These are phyloP conservation scores for Psilocybe subaeruginosa DNA, from an alignment of 768 basidiomycete species.

Conservation along the genomic window DNA sequence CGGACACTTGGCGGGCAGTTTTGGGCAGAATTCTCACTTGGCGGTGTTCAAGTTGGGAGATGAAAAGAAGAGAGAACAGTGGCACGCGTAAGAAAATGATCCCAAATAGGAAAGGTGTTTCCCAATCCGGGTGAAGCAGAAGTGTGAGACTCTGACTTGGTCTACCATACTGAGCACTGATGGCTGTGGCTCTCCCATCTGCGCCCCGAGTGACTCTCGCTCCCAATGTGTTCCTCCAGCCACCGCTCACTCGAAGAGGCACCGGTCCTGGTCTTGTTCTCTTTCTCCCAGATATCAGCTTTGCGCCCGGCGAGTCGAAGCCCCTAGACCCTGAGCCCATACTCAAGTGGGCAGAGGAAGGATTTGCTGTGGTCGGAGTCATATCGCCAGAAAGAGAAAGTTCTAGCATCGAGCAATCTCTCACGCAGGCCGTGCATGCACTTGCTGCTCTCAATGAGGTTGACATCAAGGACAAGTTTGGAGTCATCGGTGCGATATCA, in stretches of 20 bases:
- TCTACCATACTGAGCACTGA: conserved; percentile 25
- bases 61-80: no score
- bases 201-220: conserved; percentile 36
- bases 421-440: conserved; percentile 37
- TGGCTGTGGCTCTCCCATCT: conserved; percentile 42
- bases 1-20: no score
- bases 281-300: conserved; percentile 39
- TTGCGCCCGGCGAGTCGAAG: conserved; percentile 23
- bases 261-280: conserved; percentile 50
- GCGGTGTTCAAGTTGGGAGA: no score
- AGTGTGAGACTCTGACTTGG: not conserved
- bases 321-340: conserved; percentile 51
- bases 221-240: conserved; percentile 41
- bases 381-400: conserved; percentile 20
- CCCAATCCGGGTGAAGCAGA: not conserved
- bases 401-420: conserved; percentile 26
- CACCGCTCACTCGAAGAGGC: conserved; percentile 50
- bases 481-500: conserved; percentile 39
- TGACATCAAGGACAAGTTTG: conserved; percentile 47
- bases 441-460: conserved; percentile 38
- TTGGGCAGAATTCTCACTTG: no score
- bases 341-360: conserved; percentile 59
- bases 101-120: not conserved
- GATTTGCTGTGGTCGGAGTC: conserved; percentile 48
- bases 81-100: not conserved